These are phyloP conservation scores for Candida sakaeoensis DNA, from an alignment of 805 yeast genomes.

Conservation along the genomic window DNA sequence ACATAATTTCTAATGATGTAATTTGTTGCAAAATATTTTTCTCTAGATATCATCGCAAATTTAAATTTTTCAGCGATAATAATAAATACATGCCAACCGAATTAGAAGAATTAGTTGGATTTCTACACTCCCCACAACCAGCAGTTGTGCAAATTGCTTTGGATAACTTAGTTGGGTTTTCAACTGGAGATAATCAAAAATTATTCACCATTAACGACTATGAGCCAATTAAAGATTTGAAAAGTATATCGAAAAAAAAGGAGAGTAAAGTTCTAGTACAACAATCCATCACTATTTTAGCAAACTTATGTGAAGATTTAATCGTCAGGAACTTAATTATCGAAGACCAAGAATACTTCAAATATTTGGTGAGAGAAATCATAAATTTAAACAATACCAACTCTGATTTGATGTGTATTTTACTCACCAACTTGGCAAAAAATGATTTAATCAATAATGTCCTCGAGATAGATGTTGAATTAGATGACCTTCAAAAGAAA, in stretches of 20 bases:
- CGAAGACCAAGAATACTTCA: constrained; percentile 55
- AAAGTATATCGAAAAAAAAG: constrained; percentile 48
- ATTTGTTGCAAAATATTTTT: neutral
- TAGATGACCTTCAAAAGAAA: constrained; percentile 34
- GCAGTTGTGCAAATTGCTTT: constrained; percentile 81
- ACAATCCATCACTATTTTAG: constrained; percentile 74
- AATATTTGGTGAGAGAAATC: constrained; percentile 46
- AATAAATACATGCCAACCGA: constrained; percentile 50
- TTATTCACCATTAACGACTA: constrained; percentile 69
- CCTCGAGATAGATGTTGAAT: constrained; percentile 33
- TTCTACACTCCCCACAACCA: constrained; percentile 77
- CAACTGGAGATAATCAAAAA: constrained; percentile 63
- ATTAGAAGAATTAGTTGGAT: constrained; percentile 60
- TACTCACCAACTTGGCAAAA: constrained; percentile 83
- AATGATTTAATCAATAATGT: constrained; percentile 58
- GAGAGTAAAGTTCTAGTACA: constrained; percentile 52
- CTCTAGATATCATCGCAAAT: constrained; percentile 4
- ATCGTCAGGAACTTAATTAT: constrained; percentile 62
- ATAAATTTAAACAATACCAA: constrained; percentile 55
- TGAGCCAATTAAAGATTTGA: constrained; percentile 70
- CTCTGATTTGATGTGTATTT: constrained; percentile 79
- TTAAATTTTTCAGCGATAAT: neutral
- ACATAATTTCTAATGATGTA: no score
- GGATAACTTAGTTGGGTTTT: constrained; percentile 76
- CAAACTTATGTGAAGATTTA: constrained; percentile 73